A percentile compares a stretch with the other conserved stretches of the same genome.
phyloP scores from a whole-genome alignment of 192 early-diverging fungal genomes.

The Pilaira anomala region DNA sequence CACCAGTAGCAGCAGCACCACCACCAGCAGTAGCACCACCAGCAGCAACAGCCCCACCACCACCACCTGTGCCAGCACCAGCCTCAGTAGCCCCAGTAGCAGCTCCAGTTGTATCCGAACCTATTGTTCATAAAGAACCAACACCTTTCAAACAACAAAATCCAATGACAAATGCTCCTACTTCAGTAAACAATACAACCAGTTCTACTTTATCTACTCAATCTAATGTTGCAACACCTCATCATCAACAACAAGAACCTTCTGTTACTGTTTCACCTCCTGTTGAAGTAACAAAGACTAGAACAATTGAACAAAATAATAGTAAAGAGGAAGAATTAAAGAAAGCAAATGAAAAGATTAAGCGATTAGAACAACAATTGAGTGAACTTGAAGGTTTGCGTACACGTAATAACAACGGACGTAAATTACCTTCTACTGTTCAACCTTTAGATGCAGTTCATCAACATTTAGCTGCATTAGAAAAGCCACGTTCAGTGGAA shows the following conservation, averaged over 20 bases:
- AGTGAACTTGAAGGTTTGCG: neutral
- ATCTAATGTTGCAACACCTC: no score
- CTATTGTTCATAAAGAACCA: no score
- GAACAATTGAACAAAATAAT: neutral
- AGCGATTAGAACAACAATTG: neutral
- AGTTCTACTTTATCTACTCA: no score
- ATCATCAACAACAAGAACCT: neutral
- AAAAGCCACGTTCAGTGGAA: slow-evolving; percentile 45
- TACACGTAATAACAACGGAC: neutral
- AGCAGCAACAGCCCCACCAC: neutral
- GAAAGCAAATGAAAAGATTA: slow-evolving; percentile 1
- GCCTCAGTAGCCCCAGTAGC: neutral
- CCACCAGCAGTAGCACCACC: neutral
- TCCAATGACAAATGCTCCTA: no score
- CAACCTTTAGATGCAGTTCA: slow-evolving; percentile 34
- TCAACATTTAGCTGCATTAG: slow-evolving; percentile 29
- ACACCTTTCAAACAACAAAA: no score
- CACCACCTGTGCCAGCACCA: slow-evolving; percentile 3
- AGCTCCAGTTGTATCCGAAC: no score
- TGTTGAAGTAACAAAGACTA: neutral
- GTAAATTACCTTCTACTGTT: slow-evolving; percentile 14
- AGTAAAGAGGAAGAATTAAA: neutral
- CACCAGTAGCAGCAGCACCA: neutral
- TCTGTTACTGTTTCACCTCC: neutral
- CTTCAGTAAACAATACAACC: neutral